Conservation (phyloP, 371 early-diverging fungal genomes). For the Mucor sp. region DNA sequence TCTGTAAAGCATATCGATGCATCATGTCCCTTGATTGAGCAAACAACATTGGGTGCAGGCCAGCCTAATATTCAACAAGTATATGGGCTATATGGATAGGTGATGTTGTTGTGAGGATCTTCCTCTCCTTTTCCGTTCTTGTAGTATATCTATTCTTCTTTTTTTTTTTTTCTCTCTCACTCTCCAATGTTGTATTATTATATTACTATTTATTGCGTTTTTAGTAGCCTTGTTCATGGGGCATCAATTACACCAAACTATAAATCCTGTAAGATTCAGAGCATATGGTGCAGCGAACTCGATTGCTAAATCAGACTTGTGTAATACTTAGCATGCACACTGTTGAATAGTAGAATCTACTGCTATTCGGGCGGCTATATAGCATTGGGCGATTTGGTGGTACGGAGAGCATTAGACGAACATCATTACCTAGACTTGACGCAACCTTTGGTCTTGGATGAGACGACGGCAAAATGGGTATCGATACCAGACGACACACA, state of each 20-base stretch:
- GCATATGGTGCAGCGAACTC: neutral
- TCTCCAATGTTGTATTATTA: neutral
- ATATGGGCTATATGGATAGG: no score
- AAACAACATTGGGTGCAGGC: neutral
- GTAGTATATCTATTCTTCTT: neutral
- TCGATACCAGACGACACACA: neutral
- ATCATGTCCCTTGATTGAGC: slow-evolving; percentile 1
- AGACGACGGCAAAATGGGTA: slow-evolving; percentile 6
- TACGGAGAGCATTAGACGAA: slow-evolving; percentile 5
- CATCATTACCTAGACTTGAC: slow-evolving; percentile 15
- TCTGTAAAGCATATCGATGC: neutral
- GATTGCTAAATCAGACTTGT: neutral
- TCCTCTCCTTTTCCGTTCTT: neutral
- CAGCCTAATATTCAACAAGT: neutral
- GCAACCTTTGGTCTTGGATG: neutral
- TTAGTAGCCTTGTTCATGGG: neutral
- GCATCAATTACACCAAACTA: neutral
- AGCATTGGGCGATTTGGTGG: neutral
- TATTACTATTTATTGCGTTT: neutral
- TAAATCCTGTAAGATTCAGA: neutral
- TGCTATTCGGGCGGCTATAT: slow-evolving; percentile 19
- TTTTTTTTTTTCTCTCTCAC: neutral
- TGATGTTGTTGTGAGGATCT: neutral
- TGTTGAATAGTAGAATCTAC: slow-evolving; percentile 12
- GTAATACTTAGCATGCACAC: slow-evolving; percentile 5